Evolutionary conservation across 2,329 filamentous ascomycete genomes (phyloP), one percentile per base, ranked within the genome.

Genomic region (Aspergillus thermomutatus): DNA sequence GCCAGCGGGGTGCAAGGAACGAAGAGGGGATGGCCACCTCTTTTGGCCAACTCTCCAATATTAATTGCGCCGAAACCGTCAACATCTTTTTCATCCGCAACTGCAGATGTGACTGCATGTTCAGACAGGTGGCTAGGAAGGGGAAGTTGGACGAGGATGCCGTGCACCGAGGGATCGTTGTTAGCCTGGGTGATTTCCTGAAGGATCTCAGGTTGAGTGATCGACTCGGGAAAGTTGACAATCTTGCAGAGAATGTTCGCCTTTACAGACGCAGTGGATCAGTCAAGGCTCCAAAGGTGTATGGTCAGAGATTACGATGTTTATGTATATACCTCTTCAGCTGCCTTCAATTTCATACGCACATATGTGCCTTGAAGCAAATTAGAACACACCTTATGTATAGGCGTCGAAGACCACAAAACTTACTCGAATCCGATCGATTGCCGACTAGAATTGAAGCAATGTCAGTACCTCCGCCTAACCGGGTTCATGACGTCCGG

Each of bases 301-400:
- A 27, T 43, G 26, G 2, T 53, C 11, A 6, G 2, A n/a, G 31
- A 17, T 46, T 46, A 45, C 47, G 34, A 27, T 37, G 17, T 19
- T 19, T 46, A 11, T n/a, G 25, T 56, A 53, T 78, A 66, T 80
- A 92, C 90, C 83, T 97, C 94, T 74, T 90, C 82, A 57, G 94
- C 94, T 64, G 94, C 94, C 83, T 97, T 99, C 71, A 97, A 80
- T 82, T 99, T 99, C 94, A 99, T 99, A 79, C 92, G 92, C 77
- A 99, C 93, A 89, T 99, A 99, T 52, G 93, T 97, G 70, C 88
- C 90, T 93, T 69, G 56, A 61, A 56, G 57, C 57, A 48, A 49
- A 21, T 37, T 25, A 27, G 61, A 66, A 73, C 66, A 75, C 63
- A 49, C 27, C 40, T 19, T 51, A 53, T 47, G 47, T 45, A 50